A percentile compares a stretch with the other conserved stretches of the same genome.
phyloP scores from a whole-genome alignment of 1,284 basidiomycete species.

The Ganoderma multipileum region DNA sequence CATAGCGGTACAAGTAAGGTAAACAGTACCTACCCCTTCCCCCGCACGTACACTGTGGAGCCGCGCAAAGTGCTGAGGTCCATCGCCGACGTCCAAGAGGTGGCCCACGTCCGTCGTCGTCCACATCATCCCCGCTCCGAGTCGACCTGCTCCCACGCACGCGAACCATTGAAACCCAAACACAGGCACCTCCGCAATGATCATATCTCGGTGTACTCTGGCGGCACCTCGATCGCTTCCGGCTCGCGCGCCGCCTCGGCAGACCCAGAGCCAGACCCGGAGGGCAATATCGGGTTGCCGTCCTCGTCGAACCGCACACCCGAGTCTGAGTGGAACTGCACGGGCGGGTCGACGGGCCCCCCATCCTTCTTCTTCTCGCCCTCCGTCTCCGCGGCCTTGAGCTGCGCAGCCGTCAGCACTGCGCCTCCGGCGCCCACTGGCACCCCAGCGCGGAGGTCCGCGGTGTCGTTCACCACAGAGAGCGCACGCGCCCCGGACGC shows the following conservation, averaged over 20 bases:
- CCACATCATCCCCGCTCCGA: background rate
- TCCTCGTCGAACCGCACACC: conserved; percentile 33
- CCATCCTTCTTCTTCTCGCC: background rate
- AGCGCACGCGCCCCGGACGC: conserved; percentile 17
- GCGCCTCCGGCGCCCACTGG: background rate
- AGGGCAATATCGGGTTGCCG: conserved; percentile 22
- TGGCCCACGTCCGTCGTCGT: background rate
- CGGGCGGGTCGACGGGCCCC: conserved; percentile 10
- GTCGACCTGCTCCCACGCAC: background rate
- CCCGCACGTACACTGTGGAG: too few species aligned
- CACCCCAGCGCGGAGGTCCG: background rate
- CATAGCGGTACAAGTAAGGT: background rate
- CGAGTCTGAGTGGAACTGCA: conserved; percentile 33
- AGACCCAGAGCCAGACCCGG: background rate
- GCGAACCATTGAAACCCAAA: background rate
- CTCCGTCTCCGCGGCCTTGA: conserved; percentile 30
- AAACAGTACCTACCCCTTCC: background rate
- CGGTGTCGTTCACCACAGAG: conserved; percentile 27
- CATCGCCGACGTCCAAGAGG: background rate
- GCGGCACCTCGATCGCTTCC: conserved; percentile 28
- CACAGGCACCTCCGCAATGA: background rate
- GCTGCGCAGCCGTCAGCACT: conserved; percentile 24
- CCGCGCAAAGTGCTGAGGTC: background rate
- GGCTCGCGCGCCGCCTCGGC: background rate
- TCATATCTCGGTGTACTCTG: conserved; percentile 35